Conservation (phyloP, 106 monocot species). For the Phalaenopsis equestris region DNA sequence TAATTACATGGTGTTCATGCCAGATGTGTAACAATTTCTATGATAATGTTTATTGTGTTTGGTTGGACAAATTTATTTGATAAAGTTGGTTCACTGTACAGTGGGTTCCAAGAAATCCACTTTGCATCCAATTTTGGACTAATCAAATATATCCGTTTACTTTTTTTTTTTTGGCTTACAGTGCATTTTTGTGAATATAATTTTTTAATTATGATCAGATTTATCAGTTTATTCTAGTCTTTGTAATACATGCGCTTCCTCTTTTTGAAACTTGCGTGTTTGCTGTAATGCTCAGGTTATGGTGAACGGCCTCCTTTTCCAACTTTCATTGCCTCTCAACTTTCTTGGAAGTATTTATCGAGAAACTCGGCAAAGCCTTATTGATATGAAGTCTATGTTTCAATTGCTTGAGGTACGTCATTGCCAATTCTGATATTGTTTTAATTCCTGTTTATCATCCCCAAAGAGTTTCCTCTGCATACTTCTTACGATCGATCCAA, state of each 20-base stretch:
- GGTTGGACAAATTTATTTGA: background rate
- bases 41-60: background rate
- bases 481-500: background rate
- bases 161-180: background rate
- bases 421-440: background rate
- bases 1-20: background rate
- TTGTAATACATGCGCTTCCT: background rate
- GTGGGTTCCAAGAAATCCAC: background rate
- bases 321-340: conserved; percentile 92
- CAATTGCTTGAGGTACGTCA: conserved; percentile 87
- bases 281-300: conserved; percentile 61
- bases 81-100: background rate
- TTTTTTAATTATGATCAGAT: background rate
- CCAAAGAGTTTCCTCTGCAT: background rate
- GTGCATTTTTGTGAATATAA: background rate
- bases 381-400: conserved; percentile 99
- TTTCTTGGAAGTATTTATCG: conserved; percentile 98
- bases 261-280: background rate
- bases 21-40: background rate
- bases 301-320: conserved; percentile 98
- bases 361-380: conserved; percentile 96
- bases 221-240: background rate
- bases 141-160: background rate
- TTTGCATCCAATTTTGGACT: background rate
- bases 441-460: background rate